These are phyloP conservation scores for Stropharia rugosoannulata DNA, from an alignment of 768 basidiomycete genomes.

Conservation along the genomic window DNA sequence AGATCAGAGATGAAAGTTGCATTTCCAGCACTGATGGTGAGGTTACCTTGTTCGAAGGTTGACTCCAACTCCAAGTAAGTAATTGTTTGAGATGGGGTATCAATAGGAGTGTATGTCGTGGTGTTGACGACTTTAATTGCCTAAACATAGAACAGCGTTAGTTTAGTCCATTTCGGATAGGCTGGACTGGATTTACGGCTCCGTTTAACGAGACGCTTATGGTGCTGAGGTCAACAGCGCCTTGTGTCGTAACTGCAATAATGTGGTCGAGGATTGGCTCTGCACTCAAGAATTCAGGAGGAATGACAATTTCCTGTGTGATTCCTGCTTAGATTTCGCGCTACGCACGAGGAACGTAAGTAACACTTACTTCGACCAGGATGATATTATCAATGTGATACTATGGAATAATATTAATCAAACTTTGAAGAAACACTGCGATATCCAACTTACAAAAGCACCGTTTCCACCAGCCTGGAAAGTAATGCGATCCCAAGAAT, in stretches of 20 bases:
- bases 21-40: slow-evolving; percentile 41
- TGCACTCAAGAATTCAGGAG: slow-evolving; percentile 49
- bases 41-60: slow-evolving; percentile 37
- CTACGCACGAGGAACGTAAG: not conserved
- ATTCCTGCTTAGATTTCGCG: not conserved
- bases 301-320: slow-evolving; percentile 38
- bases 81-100: slow-evolving; percentile 45
- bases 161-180: not conserved
- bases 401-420: slow-evolving; percentile 13
- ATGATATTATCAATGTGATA: slow-evolving; percentile 53
- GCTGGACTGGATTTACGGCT: slow-evolving; percentile 23
- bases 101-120: slow-evolving; percentile 40
- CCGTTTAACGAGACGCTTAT: slow-evolving; percentile 38
- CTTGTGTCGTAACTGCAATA: slow-evolving; percentile 48
- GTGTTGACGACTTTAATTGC: slow-evolving; percentile 30
- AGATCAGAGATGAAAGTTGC: slow-evolving; percentile 39
- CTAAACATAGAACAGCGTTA: slow-evolving; percentile 17
- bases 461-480: slow-evolving; percentile 48
- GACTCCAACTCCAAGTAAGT: slow-evolving; percentile 46
- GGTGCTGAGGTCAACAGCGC: slow-evolving; percentile 40
- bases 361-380: slow-evolving; percentile 35
- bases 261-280: slow-evolving; percentile 48
- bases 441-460: slow-evolving; percentile 30
- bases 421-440: not conserved
- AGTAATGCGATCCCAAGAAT: slow-evolving; percentile 49